These are phyloP conservation scores for Martensiomyces pterosporus DNA, from an alignment of 192 early-diverging fungal species.

Conservation along the genomic window DNA sequence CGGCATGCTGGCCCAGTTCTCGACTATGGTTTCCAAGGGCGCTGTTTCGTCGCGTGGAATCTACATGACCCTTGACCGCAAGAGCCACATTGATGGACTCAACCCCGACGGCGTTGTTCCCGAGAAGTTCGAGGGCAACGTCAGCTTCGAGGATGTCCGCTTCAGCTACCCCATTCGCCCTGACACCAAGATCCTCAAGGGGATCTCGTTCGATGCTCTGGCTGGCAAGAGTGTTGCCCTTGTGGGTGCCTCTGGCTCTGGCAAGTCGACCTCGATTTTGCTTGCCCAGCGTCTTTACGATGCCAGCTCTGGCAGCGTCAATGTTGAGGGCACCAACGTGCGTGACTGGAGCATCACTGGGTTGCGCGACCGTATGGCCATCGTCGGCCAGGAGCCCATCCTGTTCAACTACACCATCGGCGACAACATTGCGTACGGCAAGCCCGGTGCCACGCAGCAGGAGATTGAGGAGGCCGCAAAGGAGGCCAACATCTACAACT, in stretches of 20 bases:
- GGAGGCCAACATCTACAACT: conserved; percentile 57
- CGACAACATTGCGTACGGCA: conserved; percentile 60
- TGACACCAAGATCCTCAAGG: conserved; percentile 37
- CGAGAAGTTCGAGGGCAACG: conserved; percentile 28
- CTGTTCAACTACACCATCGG: conserved; percentile 58
- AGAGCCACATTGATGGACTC: conserved; percentile 48
- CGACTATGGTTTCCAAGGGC: conserved; percentile 58
- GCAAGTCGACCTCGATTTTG: conserved; percentile 64
- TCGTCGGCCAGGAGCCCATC: conserved; percentile 59
- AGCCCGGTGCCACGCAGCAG: conserved; percentile 45
- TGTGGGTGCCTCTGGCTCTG: conserved; percentile 70
- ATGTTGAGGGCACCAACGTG: conserved; percentile 45
- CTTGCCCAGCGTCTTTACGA: conserved; percentile 60
- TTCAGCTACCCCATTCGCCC: conserved; percentile 41
- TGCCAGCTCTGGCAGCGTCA: conserved; percentile 35
- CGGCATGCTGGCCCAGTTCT: conserved; percentile 49
- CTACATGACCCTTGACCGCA: conserved; percentile 50
- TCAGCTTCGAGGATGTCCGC: conserved; percentile 19
- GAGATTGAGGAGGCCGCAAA: conserved; percentile 49
- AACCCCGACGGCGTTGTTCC: conserved; percentile 15
- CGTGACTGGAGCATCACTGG: conserved; percentile 41
- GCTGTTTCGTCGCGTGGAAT: conserved; percentile 55
- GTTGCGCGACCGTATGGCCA: conserved; percentile 49
- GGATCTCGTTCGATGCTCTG: conserved; percentile 49
- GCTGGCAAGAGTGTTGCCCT: conserved; percentile 70